Conservation (phyloP, 208 protist genomes). For the Crithidia sp. region DNA sequence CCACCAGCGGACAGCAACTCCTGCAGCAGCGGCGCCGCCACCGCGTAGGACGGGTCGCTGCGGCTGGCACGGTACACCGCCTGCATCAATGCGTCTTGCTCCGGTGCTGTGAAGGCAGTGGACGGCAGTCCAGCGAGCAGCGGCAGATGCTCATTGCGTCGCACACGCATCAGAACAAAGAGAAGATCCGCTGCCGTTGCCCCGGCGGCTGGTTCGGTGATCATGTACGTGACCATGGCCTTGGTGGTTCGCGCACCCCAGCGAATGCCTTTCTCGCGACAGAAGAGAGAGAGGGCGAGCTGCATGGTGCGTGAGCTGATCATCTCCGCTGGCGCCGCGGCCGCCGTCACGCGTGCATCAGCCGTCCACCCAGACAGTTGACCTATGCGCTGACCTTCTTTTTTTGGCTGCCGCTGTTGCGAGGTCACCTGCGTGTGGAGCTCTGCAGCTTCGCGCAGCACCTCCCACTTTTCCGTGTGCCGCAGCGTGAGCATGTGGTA, state of each 20-base stretch:
- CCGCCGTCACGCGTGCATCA: background rate
- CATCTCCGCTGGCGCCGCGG: constrained; percentile 19
- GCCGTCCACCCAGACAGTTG: background rate
- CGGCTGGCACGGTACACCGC: constrained; percentile 21
- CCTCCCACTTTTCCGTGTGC: constrained; percentile 82
- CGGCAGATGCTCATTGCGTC: constrained; percentile 56
- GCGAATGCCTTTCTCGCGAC: constrained; percentile 67
- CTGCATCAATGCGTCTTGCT: constrained; percentile 33
- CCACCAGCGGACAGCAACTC: constrained; percentile 31
- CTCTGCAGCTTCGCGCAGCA: constrained; percentile 49
- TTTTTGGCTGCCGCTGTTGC: background rate
- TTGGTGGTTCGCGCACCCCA: constrained; percentile 75
- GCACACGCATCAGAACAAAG: constrained; percentile 61
- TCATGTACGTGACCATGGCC: constrained; percentile 42
- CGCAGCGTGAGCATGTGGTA: constrained; percentile 80
- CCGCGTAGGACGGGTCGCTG: constrained; percentile 23
- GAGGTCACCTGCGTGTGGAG: background rate
- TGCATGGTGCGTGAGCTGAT: constrained; percentile 63
- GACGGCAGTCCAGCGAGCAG: constrained; percentile 46
- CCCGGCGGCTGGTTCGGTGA: constrained; percentile 19
- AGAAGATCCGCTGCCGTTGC: constrained; percentile 42
- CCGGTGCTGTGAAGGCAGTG: constrained; percentile 42
- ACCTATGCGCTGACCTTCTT: background rate
- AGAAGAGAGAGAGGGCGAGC: constrained; percentile 62
- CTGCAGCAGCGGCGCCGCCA: constrained; percentile 31